Percentiles rank a stretch among this genome's conserved stretches.
phyloP scores from a whole-genome alignment of 345 rosid species.

The Camelina laxa region DNA sequence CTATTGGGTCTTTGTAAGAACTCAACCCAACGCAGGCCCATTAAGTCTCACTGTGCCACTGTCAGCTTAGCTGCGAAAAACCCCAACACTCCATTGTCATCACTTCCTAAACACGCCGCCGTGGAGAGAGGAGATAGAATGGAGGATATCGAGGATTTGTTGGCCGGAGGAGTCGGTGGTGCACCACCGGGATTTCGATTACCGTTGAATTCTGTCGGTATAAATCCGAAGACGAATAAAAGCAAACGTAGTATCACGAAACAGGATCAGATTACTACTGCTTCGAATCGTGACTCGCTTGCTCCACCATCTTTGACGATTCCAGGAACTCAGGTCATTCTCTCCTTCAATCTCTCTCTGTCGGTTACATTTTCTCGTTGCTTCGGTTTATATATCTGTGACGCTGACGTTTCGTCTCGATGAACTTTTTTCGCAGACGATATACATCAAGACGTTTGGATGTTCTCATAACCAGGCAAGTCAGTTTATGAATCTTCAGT shows the following conservation, averaged over 20 bases:
- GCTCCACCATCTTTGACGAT: conserved; percentile 51
- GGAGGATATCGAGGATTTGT: conserved; percentile 92
- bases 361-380: not conserved
- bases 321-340: conserved; percentile 81
- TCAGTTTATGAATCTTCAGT: not conserved
- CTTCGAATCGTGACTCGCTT: conserved; percentile 43
- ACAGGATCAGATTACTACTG: conserved; percentile 34
- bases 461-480: conserved; percentile 96
- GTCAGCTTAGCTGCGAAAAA: not conserved
- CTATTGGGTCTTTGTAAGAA: not conserved
- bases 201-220: conserved; percentile 64
- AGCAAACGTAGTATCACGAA: conserved; percentile 41
- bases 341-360: conserved; percentile 4
- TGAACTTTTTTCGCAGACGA: conserved; percentile 52
- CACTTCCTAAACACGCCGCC: conserved; percentile 34
- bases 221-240: conserved; percentile 56
- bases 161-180: conserved; percentile 57
- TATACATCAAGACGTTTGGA: conserved; percentile 89
- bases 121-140: conserved; percentile 43
- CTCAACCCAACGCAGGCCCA: conserved; percentile 4
- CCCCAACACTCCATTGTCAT: conserved; percentile 16
- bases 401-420: not conserved
- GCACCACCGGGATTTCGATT: conserved; percentile 77
- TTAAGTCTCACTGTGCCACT: not conserved
- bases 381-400: not conserved